phyloP scores from a whole-genome alignment of 106 monocot species.

The Acorus calamus region DNA sequence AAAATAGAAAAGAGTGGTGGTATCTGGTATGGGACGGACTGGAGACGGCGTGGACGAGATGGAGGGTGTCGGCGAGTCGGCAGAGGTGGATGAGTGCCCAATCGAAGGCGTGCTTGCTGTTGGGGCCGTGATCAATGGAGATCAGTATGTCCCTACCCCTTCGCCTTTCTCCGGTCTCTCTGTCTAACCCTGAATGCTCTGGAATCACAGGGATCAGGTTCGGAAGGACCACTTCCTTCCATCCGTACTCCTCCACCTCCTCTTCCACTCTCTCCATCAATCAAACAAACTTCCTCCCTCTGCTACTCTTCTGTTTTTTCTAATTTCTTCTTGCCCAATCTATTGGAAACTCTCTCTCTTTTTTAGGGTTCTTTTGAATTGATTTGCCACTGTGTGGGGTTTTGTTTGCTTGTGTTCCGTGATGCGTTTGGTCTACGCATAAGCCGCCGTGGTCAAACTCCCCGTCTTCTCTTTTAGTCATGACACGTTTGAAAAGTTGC shows the following conservation, averaged over 20 bases:
- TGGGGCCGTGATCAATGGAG: conserved; percentile 67
- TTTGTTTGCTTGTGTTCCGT: too few species aligned
- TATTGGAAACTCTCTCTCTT: too few species aligned
- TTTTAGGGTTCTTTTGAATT: too few species aligned
- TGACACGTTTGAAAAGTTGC: too few species aligned
- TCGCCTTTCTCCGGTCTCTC: conserved; percentile 55
- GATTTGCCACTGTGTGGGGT: too few species aligned
- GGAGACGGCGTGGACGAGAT: conserved; percentile 75
- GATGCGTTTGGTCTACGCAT: too few species aligned
- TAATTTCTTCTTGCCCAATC: too few species aligned
- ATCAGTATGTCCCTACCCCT: conserved; percentile 61
- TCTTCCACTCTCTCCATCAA: conserved; percentile 60
- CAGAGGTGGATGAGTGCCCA: conserved; percentile 80
- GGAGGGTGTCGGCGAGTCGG: conserved; percentile 84
- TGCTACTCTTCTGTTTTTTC: too few species aligned
- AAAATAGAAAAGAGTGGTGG: background rate
- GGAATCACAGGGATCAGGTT: conserved; percentile 44
- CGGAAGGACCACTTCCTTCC: conserved; percentile 72
- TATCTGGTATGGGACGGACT: conserved; percentile 27
- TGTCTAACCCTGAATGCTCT: conserved; percentile 41
- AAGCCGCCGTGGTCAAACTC: too few species aligned
- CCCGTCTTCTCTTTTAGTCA: too few species aligned
- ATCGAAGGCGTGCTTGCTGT: conserved; percentile 64
- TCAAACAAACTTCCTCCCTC: too few species aligned
- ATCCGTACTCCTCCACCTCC: conserved; percentile 64